Evolutionary conservation across 106 monocot species (phyloP).

Genomic region (Acorus gramineus): DNA sequence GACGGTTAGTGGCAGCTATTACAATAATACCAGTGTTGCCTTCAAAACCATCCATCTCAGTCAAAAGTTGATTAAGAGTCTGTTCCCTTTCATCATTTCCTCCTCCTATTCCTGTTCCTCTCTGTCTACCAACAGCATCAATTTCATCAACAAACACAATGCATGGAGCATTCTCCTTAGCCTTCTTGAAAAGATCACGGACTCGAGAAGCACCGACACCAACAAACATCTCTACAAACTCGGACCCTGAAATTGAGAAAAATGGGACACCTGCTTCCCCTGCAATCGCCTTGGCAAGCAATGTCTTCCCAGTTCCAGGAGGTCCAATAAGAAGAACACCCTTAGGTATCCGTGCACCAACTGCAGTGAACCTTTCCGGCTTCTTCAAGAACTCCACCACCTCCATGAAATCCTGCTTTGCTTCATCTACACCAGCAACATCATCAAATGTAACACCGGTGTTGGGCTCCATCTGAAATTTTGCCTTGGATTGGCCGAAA

Average conservation of each 20-base stretch:
- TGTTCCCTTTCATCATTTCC: constrained; percentile 95
- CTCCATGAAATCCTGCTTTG: constrained; percentile 99
- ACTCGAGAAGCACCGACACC: constrained; percentile 93
- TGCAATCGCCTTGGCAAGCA: constrained; percentile 98
- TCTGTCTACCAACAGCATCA: constrained; percentile 90
- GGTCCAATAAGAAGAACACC: constrained; percentile 98
- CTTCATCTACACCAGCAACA: constrained; percentile 97
- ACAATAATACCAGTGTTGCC: constrained; percentile 92
- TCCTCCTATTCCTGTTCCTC: constrained; percentile 89
- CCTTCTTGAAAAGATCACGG: constrained; percentile 94
- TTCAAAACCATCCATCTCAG: constrained; percentile 98
- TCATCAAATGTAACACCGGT: constrained; percentile 98
- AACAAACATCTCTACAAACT: constrained; percentile 99
- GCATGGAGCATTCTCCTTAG: constrained; percentile 95
- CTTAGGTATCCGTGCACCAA: constrained; percentile 95
- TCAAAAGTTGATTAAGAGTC: constrained; percentile 85
- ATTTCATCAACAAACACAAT: constrained; percentile 99
- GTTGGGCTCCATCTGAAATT: constrained; percentile 99
- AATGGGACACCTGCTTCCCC: constrained; percentile 98
- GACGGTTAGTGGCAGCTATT: constrained; percentile 17
- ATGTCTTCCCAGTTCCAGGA: constrained; percentile 95
- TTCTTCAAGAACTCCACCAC: constrained; percentile 98
- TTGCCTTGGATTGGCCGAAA: constrained; percentile 87
- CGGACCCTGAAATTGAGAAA: constrained; percentile 97
- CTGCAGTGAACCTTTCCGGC: constrained; percentile 96